Evolutionary conservation across 148 eudicot species (phyloP), one percentile per base, ranked within the genome.

Genomic region (Pouteria glomerata): DNA sequence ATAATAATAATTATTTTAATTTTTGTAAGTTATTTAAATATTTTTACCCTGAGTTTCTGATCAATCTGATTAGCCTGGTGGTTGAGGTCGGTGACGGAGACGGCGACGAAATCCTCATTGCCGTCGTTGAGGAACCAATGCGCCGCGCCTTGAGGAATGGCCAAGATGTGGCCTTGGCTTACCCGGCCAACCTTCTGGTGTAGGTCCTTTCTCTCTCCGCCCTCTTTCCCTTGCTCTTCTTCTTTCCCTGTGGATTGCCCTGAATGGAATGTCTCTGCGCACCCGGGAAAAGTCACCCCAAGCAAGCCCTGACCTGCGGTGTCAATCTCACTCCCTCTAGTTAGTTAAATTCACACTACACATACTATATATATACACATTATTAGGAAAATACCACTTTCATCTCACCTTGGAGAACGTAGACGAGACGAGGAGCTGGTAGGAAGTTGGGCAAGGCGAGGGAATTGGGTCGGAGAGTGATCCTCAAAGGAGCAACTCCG

Each of bases 11-110:
- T 26, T n/a, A n/a, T n/a, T n/a, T n/a, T n/a, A n/a, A n/a, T n/a
- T n/a, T n/a, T n/a, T n/a, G n/a, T n/a, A n/a, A n/a, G n/a, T n/a
- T n/a, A n/a, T n/a, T n/a, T n/a, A n/a, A n/a, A n/a, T n/a, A n/a
- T n/a, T n/a, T n/a, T 3, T 82, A 90, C 97, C 79, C 88, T 83
- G 73, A 77, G 74, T 47, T 64, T 59, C 34, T 79, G 79, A 78
- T 91, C 97, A 31, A 91, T 93, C 59, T 89, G 94, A 83, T 91
- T 91, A 64, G 88, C 74, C 16, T 71, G 84, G 85, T 87, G 82
- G 82, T 86, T 91, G 69, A 89, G 86, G 77, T 91, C 89, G 51
- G 76, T 75, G 53, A 90, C 77, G 59, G 71, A 35, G 65, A 91
- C 74, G 30, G 83, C 80, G 3, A 88, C 76, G 1, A 91, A 37